Base-by-base conservation (phyloP, 169 alveolate genomes). In the Cryptosporidium canis region DNA sequence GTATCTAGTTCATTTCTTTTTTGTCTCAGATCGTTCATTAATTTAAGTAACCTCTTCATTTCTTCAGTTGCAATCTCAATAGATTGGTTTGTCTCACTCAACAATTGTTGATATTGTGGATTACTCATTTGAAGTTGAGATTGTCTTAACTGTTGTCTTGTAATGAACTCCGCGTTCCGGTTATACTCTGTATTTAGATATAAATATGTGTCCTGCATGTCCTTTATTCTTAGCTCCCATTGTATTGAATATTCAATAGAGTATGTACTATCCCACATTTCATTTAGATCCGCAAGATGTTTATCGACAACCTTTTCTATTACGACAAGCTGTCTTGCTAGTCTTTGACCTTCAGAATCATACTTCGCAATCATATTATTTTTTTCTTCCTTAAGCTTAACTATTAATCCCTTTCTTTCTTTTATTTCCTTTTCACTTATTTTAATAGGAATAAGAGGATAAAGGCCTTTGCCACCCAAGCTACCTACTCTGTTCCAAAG, bases 181-280 rank as follows among this genome's bases (percentile, higher is more conserved):
- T 77, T 77, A 45, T 77, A 77, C 41, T 77, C 87, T 58, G 55
- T 55, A 37, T 77, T 77, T 56, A 77, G 27, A 55, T 56, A 61
- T 27, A 77, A 12, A 39, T 77, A 77, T 24, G 87, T 61, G 39
- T 77, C 87, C 41, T 77, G 87, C 87, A 77, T 77, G 12, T 77
- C 87, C 27, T 77, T 77, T 35, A 77, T 58, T 24, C 87, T 39
- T 1, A 77, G 61, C 48, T 77, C 87, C 87, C 87, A 77, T 37
- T 77, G 87, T 35, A 77, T 77, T 12, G 87, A 55, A 63, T 77
- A 77, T 27, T 77, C 87, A 35, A 77, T 61, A 1, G 87, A 77
- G 44, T 77, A 77, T 9, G 87, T 58, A 29, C 47, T 77, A 44
- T 77, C 87, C 87, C 87, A 77, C 77, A 77, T 77, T 58, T 77